These are phyloP conservation scores for Leersia perrieri DNA, from an alignment of 176 grass and related monocot genomes.

Conservation along the genomic window DNA sequence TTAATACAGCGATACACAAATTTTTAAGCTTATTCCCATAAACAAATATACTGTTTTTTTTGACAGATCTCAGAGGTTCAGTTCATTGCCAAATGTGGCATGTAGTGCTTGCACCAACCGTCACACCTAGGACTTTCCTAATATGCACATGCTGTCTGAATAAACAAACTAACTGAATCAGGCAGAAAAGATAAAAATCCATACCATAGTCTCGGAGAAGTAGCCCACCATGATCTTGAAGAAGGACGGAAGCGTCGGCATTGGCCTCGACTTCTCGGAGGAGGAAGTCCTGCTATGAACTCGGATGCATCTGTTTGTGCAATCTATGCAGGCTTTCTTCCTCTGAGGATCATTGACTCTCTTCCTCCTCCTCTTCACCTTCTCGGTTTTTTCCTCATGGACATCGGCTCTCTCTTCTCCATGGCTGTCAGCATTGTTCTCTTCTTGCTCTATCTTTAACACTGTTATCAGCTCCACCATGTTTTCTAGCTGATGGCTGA, in stretches of 20 bases:
- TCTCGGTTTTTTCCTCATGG: neutral
- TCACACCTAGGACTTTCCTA: neutral
- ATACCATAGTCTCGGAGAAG: slow-evolving; percentile 59
- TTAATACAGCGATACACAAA: too few species aligned
- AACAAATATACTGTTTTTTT: too few species aligned
- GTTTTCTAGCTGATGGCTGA: neutral
- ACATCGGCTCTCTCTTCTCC: neutral
- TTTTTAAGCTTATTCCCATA: too few species aligned
- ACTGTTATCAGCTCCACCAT: neutral
- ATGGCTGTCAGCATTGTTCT: neutral
- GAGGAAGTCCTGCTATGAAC: slow-evolving; percentile 30
- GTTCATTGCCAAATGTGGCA: neutral
- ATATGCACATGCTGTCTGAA: neutral
- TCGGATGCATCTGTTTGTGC: slow-evolving; percentile 34
- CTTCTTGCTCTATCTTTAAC: slow-evolving; percentile 30
- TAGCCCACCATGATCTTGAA: slow-evolving; percentile 78
- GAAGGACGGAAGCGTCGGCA: slow-evolving; percentile 38
- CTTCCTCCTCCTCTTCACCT: slow-evolving; percentile 26
- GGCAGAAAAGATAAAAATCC: neutral
- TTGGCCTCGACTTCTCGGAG: neutral
- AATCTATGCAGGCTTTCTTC: slow-evolving; percentile 48
- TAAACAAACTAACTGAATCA: neutral
- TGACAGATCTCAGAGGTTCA: neutral
- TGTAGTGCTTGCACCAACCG: neutral
- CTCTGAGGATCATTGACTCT: neutral